Base-by-base conservation (phyloP, 108 stramenopile genomes). In the Cyclostephanos tholiformis region DNA sequence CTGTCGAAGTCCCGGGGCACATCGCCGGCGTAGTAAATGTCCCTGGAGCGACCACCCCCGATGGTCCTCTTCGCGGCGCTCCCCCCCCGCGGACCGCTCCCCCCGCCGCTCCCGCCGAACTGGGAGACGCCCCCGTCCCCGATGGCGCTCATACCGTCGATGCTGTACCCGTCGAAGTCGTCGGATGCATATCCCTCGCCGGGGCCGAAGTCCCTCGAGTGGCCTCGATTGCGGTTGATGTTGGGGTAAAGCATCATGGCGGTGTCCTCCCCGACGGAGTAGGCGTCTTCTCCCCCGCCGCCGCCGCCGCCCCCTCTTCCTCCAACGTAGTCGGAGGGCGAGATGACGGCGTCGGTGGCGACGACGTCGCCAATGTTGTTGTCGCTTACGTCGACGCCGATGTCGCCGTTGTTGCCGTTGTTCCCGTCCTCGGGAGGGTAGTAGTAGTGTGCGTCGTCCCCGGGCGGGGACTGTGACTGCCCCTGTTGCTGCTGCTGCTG, bases 261-360 rank as follows among this genome's bases (percentile, higher is more conserved):
- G 71, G 77, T 79, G 49, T 79, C 77, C 49, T 79, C 77, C 52
- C 77, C 77, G 13, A 72, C 77, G 59, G 64, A 66, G 60, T 79
- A 79, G 8, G 25, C 53, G 26, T 55, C 53, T 5, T 55, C 53
- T 2, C 53, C 53, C 12, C 22, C 66, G 2, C 36, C 26, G 50
- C 50, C 29, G 16, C 46, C 30, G 22, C 30, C 27, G 32, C 14
- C 36, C 13, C 36, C 27, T 4, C 20, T 9, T 2, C 19, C 19
- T 4, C 20, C 50, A 10, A 20, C 19, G 25, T 53, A 6, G 23
- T 25, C 25, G 20, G 20, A 1, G 52, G 53, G 25, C 26, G 53
- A 12, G 26, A 13, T 27, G 8, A 19, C 2, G 23, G 0, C 23
- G 53, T 19, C 23, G 53, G 53, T 16, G 53, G 53, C 27, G 53